Percentiles rank a stretch among this genome's conserved stretches.
Evolutionary conservation across 1,284 basidiomycete genomes (phyloP).

Genomic region (Peniophora sp.): DNA sequence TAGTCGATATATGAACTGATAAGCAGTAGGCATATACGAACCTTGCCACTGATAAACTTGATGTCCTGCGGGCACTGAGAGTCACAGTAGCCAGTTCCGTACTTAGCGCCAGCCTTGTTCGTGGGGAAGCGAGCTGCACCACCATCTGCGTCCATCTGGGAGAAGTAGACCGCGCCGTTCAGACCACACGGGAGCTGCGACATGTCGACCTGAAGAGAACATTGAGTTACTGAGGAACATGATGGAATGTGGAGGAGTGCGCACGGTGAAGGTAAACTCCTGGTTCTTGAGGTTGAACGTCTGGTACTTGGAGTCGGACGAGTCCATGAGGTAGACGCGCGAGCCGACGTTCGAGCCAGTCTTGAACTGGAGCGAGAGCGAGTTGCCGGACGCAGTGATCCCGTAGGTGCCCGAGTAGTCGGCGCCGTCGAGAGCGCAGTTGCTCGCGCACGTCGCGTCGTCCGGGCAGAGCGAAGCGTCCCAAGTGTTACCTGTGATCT

Average conservation of each 20-base stretch:
- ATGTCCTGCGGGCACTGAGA: constrained; percentile 50
- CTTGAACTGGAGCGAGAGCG: constrained; percentile 30
- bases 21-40: constrained; percentile 15
- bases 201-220: constrained; percentile 45
- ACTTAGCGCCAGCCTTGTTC: constrained; percentile 52
- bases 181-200: constrained; percentile 31
- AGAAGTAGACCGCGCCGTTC: constrained; percentile 31
- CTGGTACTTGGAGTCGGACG: background rate
- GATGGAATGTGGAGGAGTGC: constrained; percentile 52
- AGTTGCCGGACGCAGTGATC: constrained; percentile 26
- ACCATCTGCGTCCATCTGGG: constrained; percentile 45
- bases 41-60: constrained; percentile 49
- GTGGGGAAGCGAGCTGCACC: constrained; percentile 36
- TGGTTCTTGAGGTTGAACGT: constrained; percentile 32
- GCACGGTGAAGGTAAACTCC: constrained; percentile 42
- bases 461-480: constrained; percentile 41
- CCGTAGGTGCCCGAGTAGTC: constrained; percentile 29
- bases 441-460: constrained; percentile 28
- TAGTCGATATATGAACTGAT: constrained; percentile 12
- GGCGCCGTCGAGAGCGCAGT: constrained; percentile 29
- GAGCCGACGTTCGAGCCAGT: constrained; percentile 29
- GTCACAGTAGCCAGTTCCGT: constrained; percentile 52
- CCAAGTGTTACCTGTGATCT: constrained; percentile 36
- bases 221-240: too few relatives aligned
- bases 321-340: constrained; percentile 34